Base-by-base conservation (phyloP, 495 filamentous ascomycete genomes). In the Tetracladium marchalianum region DNA sequence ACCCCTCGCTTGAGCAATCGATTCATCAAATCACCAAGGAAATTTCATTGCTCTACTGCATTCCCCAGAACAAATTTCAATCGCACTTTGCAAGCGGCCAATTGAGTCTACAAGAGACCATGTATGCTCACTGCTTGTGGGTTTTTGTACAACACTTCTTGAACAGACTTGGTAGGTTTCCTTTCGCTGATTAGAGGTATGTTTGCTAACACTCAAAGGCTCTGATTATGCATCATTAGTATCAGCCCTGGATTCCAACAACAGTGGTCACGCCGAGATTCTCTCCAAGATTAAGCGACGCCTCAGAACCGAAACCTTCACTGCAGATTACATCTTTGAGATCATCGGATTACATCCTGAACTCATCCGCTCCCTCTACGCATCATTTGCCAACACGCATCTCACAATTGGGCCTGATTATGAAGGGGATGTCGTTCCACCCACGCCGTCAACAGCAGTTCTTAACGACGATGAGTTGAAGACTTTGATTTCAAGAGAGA, bases 1-100 rank as follows among this genome's bases (percentile, higher is more conserved):
- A 75, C 55, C 85, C 85, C 5, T 82, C 83, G 0, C 92, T 98
- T 47, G 87, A 95, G 60, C 81, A 89, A 36, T 90, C 90, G 8
- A 95, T 98, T 53, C 89, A 96, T 70, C 93, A 98, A 66, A 95
- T 98, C 67, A 94, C 93, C 72, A 96, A 97, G 74, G 92, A 98
- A 64, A 80, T 93, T 39, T 96, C 90, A 10, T 78, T 98, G 36
- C 72, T 98, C 32, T 98, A 96, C 78, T 98, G 92, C 69, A 84
- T 98, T 54, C 92, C 92, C 5, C 92, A 95, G 64, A 97, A 94
- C 70, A 86, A 89, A 60, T 85, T 97, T 62, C 89, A 95, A 60
- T 66, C 71, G 39, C 77, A 95, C 60, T 98, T 98, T 64, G 83
- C 85, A 31, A 78, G 75, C n/a, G 93, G 90, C 13, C 72, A 80